Evolutionary conservation across 495 filamentous ascomycete species (phyloP).

Genomic region (Trichocladium uniseriatum): DNA sequence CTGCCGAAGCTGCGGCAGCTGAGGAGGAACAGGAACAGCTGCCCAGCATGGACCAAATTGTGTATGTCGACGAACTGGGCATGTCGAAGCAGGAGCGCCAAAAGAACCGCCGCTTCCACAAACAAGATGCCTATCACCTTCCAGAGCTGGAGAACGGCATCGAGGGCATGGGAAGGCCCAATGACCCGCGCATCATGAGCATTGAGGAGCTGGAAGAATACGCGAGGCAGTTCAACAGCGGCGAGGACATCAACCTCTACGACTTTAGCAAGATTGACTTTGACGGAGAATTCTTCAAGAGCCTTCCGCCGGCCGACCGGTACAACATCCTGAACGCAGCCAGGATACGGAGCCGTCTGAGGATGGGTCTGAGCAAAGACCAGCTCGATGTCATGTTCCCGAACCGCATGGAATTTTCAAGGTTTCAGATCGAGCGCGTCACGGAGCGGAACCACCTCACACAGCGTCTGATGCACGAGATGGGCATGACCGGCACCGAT

Average conservation of each 20-base stretch:
- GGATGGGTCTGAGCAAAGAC: conserved; percentile 95
- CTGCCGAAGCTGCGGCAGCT: conserved; percentile 13
- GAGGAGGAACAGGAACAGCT: conserved; percentile 55
- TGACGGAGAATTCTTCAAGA: conserved; percentile 83
- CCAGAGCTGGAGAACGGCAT: conserved; percentile 70
- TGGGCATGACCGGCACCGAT: conserved; percentile 75
- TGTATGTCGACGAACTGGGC: conserved; percentile 80
- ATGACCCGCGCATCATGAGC: conserved; percentile 92
- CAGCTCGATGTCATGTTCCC: conserved; percentile 95
- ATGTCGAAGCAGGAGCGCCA: conserved; percentile 71
- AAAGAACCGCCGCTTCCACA: conserved; percentile 69
- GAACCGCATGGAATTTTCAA: conserved; percentile 93
- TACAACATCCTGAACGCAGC: conserved; percentile 97
- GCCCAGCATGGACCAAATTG: conserved; percentile 54
- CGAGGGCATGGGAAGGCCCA: conserved; percentile 74
- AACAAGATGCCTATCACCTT: conserved; percentile 88
- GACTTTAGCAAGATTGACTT: conserved; percentile 99
- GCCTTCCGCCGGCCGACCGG: conserved; percentile 77
- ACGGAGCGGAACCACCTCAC: conserved; percentile 89
- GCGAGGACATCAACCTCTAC: conserved; percentile 95
- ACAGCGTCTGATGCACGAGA: conserved; percentile 87
- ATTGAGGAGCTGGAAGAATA: conserved; percentile 89
- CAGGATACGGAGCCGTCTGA: conserved; percentile 68
- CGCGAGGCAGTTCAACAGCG: conserved; percentile 79
- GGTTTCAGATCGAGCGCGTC: conserved; percentile 92